Percentiles rank a stretch among this genome's conserved stretches.
These are phyloP conservation scores for Ogataea pini DNA, from an alignment of 805 yeast species.

Conservation along the genomic window DNA sequence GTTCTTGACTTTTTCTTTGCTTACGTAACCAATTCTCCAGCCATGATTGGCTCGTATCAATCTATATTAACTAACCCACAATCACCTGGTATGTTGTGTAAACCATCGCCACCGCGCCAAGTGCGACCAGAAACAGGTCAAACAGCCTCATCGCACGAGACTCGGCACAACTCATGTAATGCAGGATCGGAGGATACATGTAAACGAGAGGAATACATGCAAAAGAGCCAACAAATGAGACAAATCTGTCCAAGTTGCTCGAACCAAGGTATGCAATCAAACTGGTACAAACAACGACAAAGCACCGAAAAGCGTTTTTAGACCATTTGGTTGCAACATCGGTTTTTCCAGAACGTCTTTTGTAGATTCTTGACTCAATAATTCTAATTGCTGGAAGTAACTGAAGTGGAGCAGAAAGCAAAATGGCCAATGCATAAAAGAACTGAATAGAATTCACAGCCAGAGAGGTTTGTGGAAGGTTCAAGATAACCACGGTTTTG, in stretches of 20 bases:
- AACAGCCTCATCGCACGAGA: slow-evolving; percentile 40
- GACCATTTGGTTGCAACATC: slow-evolving; percentile 59
- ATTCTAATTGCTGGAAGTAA: slow-evolving; percentile 77
- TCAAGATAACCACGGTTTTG: slow-evolving; percentile 68
- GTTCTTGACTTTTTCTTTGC: neutral
- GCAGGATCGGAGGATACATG: slow-evolving; percentile 82
- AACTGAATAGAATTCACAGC: slow-evolving; percentile 66
- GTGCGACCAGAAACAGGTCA: slow-evolving; percentile 49
- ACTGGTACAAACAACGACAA: slow-evolving; percentile 55
- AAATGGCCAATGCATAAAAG: slow-evolving; percentile 71
- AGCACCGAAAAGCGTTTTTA: slow-evolving; percentile 59
- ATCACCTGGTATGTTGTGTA: slow-evolving; percentile 68
- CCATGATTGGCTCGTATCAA: neutral
- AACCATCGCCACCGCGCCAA: slow-evolving; percentile 63
- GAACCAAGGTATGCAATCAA: slow-evolving; percentile 68
- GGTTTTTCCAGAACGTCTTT: slow-evolving; percentile 58
- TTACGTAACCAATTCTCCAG: neutral
- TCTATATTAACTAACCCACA: slow-evolving; percentile 12
- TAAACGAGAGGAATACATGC: slow-evolving; percentile 86
- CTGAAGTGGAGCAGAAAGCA: slow-evolving; percentile 79
- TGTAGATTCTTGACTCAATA: slow-evolving; percentile 62
- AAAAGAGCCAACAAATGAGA: slow-evolving; percentile 79
- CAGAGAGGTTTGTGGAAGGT: slow-evolving; percentile 67
- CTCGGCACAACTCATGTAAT: slow-evolving; percentile 52
- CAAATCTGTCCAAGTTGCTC: slow-evolving; percentile 67